Percentiles rank a stretch among this genome's conserved stretches.
Evolutionary conservation across 805 yeast species (phyloP).

Genomic region (Kurtzmaniella fragi): DNA sequence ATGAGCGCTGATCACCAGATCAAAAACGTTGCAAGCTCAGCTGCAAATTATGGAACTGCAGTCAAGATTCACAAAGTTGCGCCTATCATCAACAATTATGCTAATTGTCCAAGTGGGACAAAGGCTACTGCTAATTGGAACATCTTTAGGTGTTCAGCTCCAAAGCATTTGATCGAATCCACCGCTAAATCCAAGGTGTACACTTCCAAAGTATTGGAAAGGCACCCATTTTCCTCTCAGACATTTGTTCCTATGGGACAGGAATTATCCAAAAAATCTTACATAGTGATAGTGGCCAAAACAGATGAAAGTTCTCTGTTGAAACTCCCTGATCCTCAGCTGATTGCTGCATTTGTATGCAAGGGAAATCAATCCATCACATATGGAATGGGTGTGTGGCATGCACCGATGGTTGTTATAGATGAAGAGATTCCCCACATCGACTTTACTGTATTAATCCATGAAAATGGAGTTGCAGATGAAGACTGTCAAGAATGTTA

Average conservation of each 20-base stretch:
- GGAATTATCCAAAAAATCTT: constrained; percentile 43
- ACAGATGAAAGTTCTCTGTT: constrained; percentile 33
- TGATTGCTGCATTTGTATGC: constrained; percentile 65
- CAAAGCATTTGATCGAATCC: constrained; percentile 48
- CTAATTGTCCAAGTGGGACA: constrained; percentile 39
- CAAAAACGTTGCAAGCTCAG: constrained; percentile 31
- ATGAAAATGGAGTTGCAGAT: constrained; percentile 72
- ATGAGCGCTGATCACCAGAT: constrained; percentile 77
- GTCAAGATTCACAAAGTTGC: constrained; percentile 70
- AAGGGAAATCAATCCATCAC: constrained; percentile 86
- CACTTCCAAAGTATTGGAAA: constrained; percentile 66
- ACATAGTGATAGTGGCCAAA: constrained; percentile 76
- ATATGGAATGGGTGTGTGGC: constrained; percentile 85
- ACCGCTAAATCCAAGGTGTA: constrained; percentile 25
- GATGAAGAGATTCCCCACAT: constrained; percentile 45
- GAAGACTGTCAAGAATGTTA: constrained; percentile 83
- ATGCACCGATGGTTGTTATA: constrained; percentile 91
- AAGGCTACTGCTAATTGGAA: constrained; percentile 69
- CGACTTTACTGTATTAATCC: constrained; percentile 86
- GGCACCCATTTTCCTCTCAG: constrained; percentile 88
- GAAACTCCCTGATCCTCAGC: constrained; percentile 55
- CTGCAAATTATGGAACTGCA: constrained; percentile 95
- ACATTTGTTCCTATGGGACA: constrained; percentile 90
- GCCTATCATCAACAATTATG: constrained; percentile 52
- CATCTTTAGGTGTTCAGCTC: constrained; percentile 77